These are phyloP conservation scores for Penicillium rolfsii DNA, from an alignment of 2,329 filamentous ascomycete genomes.

Conservation along the genomic window DNA sequence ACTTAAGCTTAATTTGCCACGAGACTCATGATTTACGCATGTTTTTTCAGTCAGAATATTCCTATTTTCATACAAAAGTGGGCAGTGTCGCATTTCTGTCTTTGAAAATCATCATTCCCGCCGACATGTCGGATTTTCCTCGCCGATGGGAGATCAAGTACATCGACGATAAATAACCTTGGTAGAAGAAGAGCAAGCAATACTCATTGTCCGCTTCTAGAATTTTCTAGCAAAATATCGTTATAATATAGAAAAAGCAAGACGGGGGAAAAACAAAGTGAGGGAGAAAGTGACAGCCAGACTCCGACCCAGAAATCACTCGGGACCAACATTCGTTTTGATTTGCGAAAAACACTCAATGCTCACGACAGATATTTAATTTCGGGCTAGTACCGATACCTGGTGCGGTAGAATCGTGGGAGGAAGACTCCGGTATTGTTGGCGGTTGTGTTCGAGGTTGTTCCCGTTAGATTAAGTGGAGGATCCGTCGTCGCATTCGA, in stretches of 20 bases:
- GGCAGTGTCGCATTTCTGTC: background rate
- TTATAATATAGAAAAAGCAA: background rate
- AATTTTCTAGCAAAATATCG: constrained; percentile 6
- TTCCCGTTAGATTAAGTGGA: constrained; percentile 16
- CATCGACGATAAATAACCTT: background rate
- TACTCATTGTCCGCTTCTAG: constrained; percentile 9
- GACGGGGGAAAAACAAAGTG: too few relatives aligned
- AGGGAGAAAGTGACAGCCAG: background rate
- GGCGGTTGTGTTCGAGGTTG: background rate
- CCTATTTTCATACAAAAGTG: background rate
- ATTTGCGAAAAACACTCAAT: background rate
- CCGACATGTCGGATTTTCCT: background rate
- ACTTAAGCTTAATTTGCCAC: constrained; percentile 5
- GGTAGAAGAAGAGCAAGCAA: constrained; percentile 5
- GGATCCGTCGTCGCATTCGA: constrained; percentile 20
- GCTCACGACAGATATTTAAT: background rate
- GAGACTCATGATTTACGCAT: background rate
- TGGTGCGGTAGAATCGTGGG: constrained; percentile 1
- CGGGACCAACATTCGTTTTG: background rate
- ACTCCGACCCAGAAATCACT: background rate
- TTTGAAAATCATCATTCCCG: background rate
- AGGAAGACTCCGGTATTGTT: background rate
- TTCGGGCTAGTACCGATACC: background rate
- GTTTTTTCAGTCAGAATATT: background rate
- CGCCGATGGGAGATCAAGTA: background rate